phyloP scores from a whole-genome alignment of 495 filamentous ascomycete species.

The Penicillium fimorum region DNA sequence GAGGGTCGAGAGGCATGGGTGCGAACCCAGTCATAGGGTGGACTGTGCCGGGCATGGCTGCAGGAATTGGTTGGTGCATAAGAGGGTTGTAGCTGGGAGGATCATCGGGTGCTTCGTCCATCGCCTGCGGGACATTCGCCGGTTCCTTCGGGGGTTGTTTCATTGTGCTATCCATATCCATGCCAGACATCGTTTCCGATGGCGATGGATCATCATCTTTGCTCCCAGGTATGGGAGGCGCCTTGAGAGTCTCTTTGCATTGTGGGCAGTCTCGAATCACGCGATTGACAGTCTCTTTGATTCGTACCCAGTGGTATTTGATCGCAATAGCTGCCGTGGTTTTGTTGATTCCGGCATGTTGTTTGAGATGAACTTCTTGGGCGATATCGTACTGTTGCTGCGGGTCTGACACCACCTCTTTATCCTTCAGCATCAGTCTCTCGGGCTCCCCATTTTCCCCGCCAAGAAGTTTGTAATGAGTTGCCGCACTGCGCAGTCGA shows the following conservation, averaged over 20 bases:
- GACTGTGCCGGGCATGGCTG: conserved; percentile 31
- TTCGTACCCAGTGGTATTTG: conserved; percentile 96
- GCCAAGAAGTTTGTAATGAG: conserved; percentile 80
- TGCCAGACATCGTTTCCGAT: conserved; percentile 21
- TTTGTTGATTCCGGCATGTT: conserved; percentile 97
- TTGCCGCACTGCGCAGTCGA: conserved; percentile 86
- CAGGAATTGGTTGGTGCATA: conserved; percentile 25
- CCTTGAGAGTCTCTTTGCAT: conserved; percentile 79
- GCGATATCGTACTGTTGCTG: conserved; percentile 91
- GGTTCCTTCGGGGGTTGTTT: conserved; percentile 20
- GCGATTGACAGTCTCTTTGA: conserved; percentile 94
- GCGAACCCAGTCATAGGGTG: conserved; percentile 42
- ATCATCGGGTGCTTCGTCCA: conserved; percentile 36
- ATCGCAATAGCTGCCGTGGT: conserved; percentile 92
- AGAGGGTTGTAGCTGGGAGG: conserved; percentile 38
- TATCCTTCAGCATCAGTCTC: conserved; percentile 92
- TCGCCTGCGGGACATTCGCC: conserved; percentile 26
- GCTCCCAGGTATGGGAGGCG: conserved; percentile 36
- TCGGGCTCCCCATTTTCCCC: conserved; percentile 57
- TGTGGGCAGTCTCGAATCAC: conserved; percentile 90
- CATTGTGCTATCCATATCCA: conserved; percentile 20
- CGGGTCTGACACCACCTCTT: conserved; percentile 92
- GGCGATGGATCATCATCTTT: conserved; percentile 30
- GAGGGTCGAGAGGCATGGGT: conserved; percentile 45
- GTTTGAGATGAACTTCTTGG: conserved; percentile 64